phyloP scores from a whole-genome alignment of 768 basidiomycete species.

The Tricholomella constricta region DNA sequence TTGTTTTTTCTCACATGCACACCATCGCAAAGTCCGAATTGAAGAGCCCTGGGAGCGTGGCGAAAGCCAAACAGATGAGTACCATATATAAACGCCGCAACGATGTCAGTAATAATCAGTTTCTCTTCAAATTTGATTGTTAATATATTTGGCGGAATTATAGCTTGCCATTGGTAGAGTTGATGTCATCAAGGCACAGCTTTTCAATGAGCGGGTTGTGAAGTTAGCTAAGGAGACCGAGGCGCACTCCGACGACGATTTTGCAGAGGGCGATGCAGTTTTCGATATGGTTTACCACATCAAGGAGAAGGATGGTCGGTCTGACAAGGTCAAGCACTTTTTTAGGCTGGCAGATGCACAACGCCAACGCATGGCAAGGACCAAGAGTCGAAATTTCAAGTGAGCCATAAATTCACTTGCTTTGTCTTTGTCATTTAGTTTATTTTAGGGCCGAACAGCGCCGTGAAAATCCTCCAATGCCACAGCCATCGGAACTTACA shows the following conservation, averaged over 20 bases:
- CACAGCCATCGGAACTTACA: conserved; percentile 2
- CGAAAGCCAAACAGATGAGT: conserved; percentile 3
- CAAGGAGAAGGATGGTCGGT: conserved; percentile 10
- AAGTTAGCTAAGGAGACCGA: conserved; percentile 6
- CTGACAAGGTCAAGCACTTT: conserved; percentile 2
- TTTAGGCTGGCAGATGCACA: conserved; percentile 9
- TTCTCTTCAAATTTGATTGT: not conserved
- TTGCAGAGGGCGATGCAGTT: not conserved
- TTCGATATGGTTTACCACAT: conserved; percentile 3
- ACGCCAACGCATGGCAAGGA: not conserved
- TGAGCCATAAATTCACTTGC: not conserved
- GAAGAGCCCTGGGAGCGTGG: conserved; percentile 13
- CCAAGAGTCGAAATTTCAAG: conserved; percentile 1
- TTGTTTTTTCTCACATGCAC: conserved; percentile 18
- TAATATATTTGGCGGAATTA: too few relatives aligned
- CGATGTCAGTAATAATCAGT: not conserved
- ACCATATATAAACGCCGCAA: conserved; percentile 2
- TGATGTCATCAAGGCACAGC: conserved; percentile 4
- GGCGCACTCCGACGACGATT: conserved; percentile 11
- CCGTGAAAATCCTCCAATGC: conserved; percentile 2
- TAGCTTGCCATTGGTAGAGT: conserved; percentile 6
- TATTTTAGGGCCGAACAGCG: not conserved
- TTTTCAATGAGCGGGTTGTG: conserved; percentile 3
- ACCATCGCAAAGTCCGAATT: conserved; percentile 10
- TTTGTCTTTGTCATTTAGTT: not conserved